A percentile compares a stretch with the other conserved stretches of the same genome.
phyloP scores from a whole-genome alignment of 805 yeast species.

The Yamadazyma paraphyllophila region DNA sequence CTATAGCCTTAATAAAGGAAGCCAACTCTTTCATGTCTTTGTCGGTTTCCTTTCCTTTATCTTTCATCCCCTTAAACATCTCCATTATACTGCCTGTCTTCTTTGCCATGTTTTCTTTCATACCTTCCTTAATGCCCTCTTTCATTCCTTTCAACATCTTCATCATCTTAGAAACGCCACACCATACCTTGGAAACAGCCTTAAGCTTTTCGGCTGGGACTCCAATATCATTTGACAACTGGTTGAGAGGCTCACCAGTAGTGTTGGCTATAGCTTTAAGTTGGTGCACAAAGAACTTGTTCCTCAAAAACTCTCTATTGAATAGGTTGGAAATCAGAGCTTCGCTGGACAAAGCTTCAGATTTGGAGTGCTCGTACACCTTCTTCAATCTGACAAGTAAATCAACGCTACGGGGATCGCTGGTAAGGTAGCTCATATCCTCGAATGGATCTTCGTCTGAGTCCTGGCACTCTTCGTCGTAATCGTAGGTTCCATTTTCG shows the following conservation, averaged over 20 bases:
- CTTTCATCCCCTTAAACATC: background rate
- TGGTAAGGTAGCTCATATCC: slow-evolving; percentile 3
- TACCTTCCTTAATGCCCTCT: background rate
- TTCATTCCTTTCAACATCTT: slow-evolving; percentile 4
- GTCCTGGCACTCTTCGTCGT: slow-evolving; percentile 8
- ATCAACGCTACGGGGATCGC: background rate
- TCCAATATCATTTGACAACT: slow-evolving; percentile 2
- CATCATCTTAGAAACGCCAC: slow-evolving; percentile 5
- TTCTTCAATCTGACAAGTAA: background rate
- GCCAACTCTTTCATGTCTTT: background rate
- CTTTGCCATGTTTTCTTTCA: background rate
- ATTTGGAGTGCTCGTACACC: background rate
- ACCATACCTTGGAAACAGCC: slow-evolving; percentile 4
- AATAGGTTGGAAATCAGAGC: background rate
- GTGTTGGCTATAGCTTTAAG: slow-evolving; percentile 5
- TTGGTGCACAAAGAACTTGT: slow-evolving; percentile 6
- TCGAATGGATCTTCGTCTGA: slow-evolving; percentile 5
- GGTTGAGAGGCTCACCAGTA: slow-evolving; percentile 1
- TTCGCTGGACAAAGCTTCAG: background rate
- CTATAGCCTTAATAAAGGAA: background rate
- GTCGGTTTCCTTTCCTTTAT: background rate
- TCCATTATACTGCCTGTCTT: background rate
- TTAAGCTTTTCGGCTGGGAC: background rate
- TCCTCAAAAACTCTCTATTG: slow-evolving; percentile 1
- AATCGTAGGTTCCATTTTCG: slow-evolving; percentile 4